Base-by-base conservation (phyloP, 257 asterid genomes). In the Scutellaria barbata region DNA sequence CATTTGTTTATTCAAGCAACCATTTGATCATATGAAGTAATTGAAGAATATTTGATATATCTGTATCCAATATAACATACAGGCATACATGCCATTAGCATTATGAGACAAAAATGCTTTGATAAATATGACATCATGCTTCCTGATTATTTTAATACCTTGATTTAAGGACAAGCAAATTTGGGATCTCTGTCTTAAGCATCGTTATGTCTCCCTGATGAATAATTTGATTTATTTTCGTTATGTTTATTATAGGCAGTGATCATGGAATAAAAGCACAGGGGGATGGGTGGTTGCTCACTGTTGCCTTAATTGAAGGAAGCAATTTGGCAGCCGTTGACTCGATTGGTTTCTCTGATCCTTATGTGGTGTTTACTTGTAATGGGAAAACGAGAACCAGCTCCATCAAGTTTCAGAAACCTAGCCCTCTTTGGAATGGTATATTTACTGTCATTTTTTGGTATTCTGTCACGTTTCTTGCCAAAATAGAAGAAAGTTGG, bases 251-350 rank as follows among this genome's bases (percentile, higher is more conserved):
- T 69, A 71, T 66, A 92, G 99, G 95, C 37, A 90, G 88, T 75
- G 99, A 95, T 81, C 99, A 95, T 72, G 99, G 99, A 45, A 39
- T 91, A 71, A 95, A 95, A 89, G 98, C 99, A 72, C 97, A 78
- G 71, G 99, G 99, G 50, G 87, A 89, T 62, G 99, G 97, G 11
- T 95, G 99, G 98, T 85, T 89, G 83, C 90, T 95, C 75, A 95
- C 98, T 8, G 96, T 95, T 82, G 99, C 99, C 66, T 81, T 95
- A 84, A 82, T 95, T 57, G 93, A 84, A 77, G 99, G 99, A 79
- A 84, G 77, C 79, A 85, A 82, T 71, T 88, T 95, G 82, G 96
- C 96, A 66, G 96, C 98, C 6, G 92, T 89, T 50, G 96, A 89
- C 68, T 65, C 99, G 8, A 90, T 90, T 72, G 96, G 96, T 33